phyloP scores from a whole-genome alignment of 2,329 filamentous ascomycete genomes.

The Penicillium sp. region DNA sequence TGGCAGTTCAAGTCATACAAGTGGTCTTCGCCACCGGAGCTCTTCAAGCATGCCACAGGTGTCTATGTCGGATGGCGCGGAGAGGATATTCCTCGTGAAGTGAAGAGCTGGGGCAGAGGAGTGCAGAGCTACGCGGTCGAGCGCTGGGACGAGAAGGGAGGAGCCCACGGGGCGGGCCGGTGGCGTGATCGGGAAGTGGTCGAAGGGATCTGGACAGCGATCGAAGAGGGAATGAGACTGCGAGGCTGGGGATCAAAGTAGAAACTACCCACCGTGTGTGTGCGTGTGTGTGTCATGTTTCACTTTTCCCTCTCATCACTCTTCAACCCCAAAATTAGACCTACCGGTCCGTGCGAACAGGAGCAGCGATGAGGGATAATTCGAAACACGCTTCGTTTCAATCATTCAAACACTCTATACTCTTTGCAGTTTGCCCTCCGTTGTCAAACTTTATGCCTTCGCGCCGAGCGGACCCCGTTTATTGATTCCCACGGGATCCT shows the following conservation, averaged over 20 bases:
- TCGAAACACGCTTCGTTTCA: no score
- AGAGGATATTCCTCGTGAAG: slow-evolving; percentile 66
- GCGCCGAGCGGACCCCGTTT: no score
- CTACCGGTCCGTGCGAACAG: no score
- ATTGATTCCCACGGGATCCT: no score
- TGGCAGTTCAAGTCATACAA: slow-evolving; percentile 99
- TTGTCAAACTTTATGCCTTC: no score
- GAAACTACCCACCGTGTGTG: no score
- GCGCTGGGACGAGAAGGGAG: slow-evolving; percentile 57
- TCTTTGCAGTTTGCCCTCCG: no score
- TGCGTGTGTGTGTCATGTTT: no score
- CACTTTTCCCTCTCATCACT: background rate
- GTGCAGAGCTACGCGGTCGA: slow-evolving; percentile 75
- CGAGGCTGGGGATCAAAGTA: slow-evolving; percentile 59
- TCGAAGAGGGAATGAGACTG: slow-evolving; percentile 77
- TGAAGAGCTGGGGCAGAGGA: slow-evolving; percentile 76
- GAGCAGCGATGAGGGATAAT: no score
- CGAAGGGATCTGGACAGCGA: slow-evolving; percentile 80
- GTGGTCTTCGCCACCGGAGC: slow-evolving; percentile 77
- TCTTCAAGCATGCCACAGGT: slow-evolving; percentile 81
- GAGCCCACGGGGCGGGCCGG: slow-evolving; percentile 34
- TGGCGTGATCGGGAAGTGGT: slow-evolving; percentile 91
- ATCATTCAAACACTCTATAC: no score
- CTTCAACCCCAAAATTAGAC: no score
- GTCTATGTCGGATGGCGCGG: slow-evolving; percentile 87